Evolutionary conservation across 2,329 filamentous ascomycete species (phyloP).

Genomic region (Pseudogymnoascus sp.): DNA sequence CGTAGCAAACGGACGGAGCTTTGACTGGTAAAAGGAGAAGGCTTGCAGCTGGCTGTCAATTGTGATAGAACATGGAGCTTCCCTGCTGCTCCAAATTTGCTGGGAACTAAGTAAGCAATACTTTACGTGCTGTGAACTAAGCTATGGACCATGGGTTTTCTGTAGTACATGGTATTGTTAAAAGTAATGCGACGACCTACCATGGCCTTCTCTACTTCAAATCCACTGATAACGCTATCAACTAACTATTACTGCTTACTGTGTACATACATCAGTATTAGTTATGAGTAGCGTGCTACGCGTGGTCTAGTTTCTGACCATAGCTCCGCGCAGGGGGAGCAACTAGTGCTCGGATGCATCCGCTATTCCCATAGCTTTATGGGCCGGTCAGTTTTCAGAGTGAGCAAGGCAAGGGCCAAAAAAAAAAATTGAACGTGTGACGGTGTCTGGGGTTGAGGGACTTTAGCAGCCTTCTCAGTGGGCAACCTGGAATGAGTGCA

Average conservation of each 20-base stretch:
- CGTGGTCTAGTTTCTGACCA: neutral
- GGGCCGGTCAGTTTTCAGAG: neutral
- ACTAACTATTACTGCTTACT: neutral
- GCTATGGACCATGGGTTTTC: neutral
- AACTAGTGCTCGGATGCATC: neutral
- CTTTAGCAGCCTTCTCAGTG: neutral
- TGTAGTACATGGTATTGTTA: neutral
- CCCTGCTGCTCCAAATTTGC: neutral
- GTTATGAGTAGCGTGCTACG: neutral
- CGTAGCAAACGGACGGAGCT: neutral
- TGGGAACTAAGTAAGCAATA: too few relatives aligned
- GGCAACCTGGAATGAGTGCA: neutral
- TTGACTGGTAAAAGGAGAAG: neutral
- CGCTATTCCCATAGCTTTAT: neutral
- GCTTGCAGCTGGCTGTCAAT: neutral
- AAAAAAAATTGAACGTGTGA: neutral
- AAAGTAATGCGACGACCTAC: neutral
- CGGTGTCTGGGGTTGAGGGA: neutral
- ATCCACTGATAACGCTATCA: neutral
- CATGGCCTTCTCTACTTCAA: neutral
- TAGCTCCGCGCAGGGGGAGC: neutral
- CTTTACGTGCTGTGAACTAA: neutral
- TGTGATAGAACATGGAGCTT: neutral
- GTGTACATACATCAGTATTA: neutral
- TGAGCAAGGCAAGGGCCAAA: neutral